Evolutionary conservation across 495 filamentous ascomycete species (phyloP), one percentile per base, ranked within the genome.

Genomic region (Neurospora sp.): DNA sequence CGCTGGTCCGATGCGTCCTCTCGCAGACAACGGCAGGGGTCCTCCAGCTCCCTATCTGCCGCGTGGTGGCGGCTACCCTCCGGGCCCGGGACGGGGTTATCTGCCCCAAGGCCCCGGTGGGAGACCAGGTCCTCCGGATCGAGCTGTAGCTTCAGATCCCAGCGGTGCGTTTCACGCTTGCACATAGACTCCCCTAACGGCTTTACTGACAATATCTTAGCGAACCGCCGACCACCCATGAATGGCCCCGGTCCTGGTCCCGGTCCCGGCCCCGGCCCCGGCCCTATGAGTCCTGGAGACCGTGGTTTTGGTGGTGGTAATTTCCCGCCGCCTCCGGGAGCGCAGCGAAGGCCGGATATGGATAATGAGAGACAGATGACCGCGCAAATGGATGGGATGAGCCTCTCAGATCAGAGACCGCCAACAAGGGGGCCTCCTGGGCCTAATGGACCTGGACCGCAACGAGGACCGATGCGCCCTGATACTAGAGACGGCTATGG

Each of bases 251-350:
- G 45, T 20, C 45, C 44, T 31, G 72, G 73, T 2, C 73, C 76
- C 12, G 53, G 48, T 14, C 48, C 45, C 14, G 42, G 69, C 20
- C 73, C 76, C 12, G 53, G 45, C 7, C 45, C 45, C 14, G 42
- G 69, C 27, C 68, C 75, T 4, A 69, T 71, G 40, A 79, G 75
- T 44, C 86, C 89, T 9, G 83, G 85, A 12, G 83, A 83, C 5
- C 76, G 83, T 48, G 80, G 86, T n/a, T 90, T 87, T 77, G 90
- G 74, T 4, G 72, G 91, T 65, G 90, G 89, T 74, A 87, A 90
- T 4, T 93, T 92, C 73, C 90, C 91, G 14, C 83, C 86, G 1
- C 92, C 92, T 72, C 88, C 88, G 0, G 85, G 85, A 40, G 79
- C 82, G 61, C 82, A 83, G 45, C 84, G 84, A 53, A 85, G 81